Evolutionary conservation across 2,329 filamentous ascomycete genomes (phyloP), one percentile per base, ranked within the genome.

Genomic region (Escovopsis weberi): DNA sequence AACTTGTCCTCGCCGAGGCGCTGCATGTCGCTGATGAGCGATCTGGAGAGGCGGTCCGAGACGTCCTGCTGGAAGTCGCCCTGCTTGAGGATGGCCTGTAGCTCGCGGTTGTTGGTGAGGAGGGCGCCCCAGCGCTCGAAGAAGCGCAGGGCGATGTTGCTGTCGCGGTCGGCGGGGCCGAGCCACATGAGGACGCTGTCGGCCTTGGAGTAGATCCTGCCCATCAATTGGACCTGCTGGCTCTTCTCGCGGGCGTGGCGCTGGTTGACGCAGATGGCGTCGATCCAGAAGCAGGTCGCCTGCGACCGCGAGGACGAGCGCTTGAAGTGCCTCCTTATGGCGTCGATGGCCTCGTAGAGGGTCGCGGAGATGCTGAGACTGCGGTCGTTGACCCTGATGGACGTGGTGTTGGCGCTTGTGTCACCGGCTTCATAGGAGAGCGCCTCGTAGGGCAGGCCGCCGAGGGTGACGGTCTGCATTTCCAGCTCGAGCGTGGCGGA

Each of bases 221-320:
- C 36, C 48, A 50, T 49, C 3, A 46, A 11, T 5, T 39, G 45
- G 2, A 50, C 45, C 41, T 50, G 44, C 28, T 43, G 39, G 10
- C 23, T 40, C 15, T 48, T 49, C 26, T 50, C 48, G 2, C 38
- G 11, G 0, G 26, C n/a, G n/a, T 46, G 39, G 23, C 30, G 9
- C 11, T 49, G 47, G 19, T 50, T 40, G 11, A 49, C 46, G 11
- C 48, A 49, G 15, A 50, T 45, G 19, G 49, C 42, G 12, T 50
- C 48, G 11, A 45, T 47, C 47, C 43, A 45, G 34, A 45, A 37
- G 35, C 35, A 37, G 12, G 35, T 37, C 35, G 9, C n/a, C 11
- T 37, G 18, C 12, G 8, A 9, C 35, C 35, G 35, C 9, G 35
- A 37, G 15, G 18, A 10, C 23, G 23, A 23, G 9, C 35, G 35